phyloP scores from a whole-genome alignment of 2,329 filamentous ascomycete species.

The Fusarium bulbicola region DNA sequence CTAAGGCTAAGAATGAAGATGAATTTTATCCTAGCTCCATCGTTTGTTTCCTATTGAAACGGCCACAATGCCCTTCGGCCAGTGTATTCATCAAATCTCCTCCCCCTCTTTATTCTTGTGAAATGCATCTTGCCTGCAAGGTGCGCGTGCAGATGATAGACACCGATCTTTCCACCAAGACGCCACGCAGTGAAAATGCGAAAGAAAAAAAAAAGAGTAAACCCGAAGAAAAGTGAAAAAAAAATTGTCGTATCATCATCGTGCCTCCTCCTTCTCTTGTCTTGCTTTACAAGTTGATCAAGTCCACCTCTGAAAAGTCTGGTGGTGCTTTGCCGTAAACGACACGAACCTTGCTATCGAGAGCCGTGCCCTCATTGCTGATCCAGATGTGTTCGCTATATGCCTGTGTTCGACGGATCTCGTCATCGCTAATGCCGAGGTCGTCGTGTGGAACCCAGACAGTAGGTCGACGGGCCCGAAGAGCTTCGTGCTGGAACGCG shows the following conservation, averaged over 20 bases:
- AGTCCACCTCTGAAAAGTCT: slow-evolving; percentile 87
- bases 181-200: too few species aligned
- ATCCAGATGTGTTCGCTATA: slow-evolving; percentile 89
- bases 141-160: too few species aligned
- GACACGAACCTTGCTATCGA: slow-evolving; percentile 84
- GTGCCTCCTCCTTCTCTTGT: too few species aligned
- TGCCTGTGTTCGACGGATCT: slow-evolving; percentile 79
- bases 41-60: not conserved
- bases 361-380: slow-evolving; percentile 88
- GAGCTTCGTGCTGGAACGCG: slow-evolving; percentile 89
- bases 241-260: too few species aligned
- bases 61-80: too few species aligned
- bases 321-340: slow-evolving; percentile 87
- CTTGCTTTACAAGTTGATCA: slow-evolving; percentile 74
- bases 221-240: too few species aligned
- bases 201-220: too few species aligned
- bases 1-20: slow-evolving; percentile 6
- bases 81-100: too few species aligned
- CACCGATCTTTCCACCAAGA: too few species aligned
- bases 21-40: not conserved
- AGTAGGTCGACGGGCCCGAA: slow-evolving; percentile 84
- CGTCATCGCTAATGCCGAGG: slow-evolving; percentile 89
- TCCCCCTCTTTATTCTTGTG: too few species aligned
- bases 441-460: slow-evolving; percentile 96
- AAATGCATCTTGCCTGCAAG: too few species aligned